Evolutionary conservation across 768 basidiomycete species (phyloP), one percentile per base, ranked within the genome.

Genomic region (Tulasnella sp.): DNA sequence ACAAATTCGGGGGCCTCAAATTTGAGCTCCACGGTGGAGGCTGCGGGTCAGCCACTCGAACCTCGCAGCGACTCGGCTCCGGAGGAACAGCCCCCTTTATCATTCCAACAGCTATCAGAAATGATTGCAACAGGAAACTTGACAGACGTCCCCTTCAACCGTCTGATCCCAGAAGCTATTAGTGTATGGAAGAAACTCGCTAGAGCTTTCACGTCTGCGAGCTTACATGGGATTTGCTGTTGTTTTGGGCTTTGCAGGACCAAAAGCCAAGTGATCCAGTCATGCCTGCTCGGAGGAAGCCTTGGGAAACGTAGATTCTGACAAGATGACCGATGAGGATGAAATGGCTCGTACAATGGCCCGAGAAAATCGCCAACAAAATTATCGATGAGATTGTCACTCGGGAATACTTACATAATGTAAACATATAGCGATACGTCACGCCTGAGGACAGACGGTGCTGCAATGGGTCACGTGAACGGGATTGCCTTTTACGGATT

Each of bases 101-200:
- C 78, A 24, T 79, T 79, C 73, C 46, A 73, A n/a, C 27, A 79
- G 21, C 36, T 79, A 19, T 72, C 62, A 34, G 78, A 79, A 12
- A 68, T 79, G 44, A 72, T 79, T 19, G 73, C 71, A n/a, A 46
- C 78, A 16, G 78, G 78, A 27, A 72, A 79, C 24, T 14, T 79
- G 7, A 44, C 42, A 16, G 40, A 73, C 16, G 71, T 79, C 2
- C 78, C 78, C 8, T 74, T 73, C 71, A 79, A 79, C 44, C 78
- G 78, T n/a, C 9, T 42, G 39, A 79, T 79, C 24, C 78, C 78
- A 31, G 71, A 79, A n/a, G 46, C 71, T 71, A 72, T 79, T 40
- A 79, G 78, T 52, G 78, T 79, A 46, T 27, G 78, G n/a, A 27
- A 39, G 27, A 58, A 31, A 36, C 8, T 76, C 46, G 24, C 12